Percentiles rank a stretch among this genome's conserved stretches.
Evolutionary conservation across 106 monocot genomes (phyloP).

Genomic region (Dioscorea dumetorum): DNA sequence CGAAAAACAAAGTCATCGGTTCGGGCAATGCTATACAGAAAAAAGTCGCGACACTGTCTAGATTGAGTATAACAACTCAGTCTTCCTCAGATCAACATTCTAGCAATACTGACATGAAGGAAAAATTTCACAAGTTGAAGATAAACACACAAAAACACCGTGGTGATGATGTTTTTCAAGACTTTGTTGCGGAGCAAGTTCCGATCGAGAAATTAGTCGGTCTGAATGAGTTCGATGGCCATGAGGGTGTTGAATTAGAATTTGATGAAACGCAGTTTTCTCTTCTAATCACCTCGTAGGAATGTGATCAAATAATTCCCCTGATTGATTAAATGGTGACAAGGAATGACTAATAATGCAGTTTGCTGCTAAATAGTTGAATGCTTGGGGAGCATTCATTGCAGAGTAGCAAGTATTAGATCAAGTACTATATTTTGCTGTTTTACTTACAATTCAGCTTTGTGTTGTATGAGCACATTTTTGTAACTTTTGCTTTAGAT

Average conservation of each 20-base stretch:
- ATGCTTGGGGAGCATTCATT: no score
- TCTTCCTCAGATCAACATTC: not conserved
- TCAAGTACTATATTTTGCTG: no score
- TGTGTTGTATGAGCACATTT: no score
- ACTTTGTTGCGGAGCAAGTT: constrained; percentile 9
- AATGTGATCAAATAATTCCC: no score
- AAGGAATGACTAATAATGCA: no score
- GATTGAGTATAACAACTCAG: constrained; percentile 18
- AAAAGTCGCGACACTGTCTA: constrained; percentile 4
- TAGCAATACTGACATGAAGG: not conserved
- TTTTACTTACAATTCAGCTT: no score
- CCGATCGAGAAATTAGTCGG: constrained; percentile 44
- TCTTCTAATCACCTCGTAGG: no score
- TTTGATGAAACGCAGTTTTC: constrained; percentile 5
- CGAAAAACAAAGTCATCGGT: constrained; percentile 1
- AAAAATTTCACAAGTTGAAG: constrained; percentile 7
- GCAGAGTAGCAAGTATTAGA: no score
- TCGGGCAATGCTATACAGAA: constrained; percentile 4
- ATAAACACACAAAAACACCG: not conserved
- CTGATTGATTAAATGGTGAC: no score
- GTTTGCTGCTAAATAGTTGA: no score
- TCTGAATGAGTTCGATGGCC: constrained; percentile 50
- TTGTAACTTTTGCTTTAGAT: no score
- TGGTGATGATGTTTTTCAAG: constrained; percentile 4
- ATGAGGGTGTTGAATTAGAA: constrained; percentile 25